Conservation (phyloP, 257 asterid genomes). For the Oldenlandia corymbosa region DNA sequence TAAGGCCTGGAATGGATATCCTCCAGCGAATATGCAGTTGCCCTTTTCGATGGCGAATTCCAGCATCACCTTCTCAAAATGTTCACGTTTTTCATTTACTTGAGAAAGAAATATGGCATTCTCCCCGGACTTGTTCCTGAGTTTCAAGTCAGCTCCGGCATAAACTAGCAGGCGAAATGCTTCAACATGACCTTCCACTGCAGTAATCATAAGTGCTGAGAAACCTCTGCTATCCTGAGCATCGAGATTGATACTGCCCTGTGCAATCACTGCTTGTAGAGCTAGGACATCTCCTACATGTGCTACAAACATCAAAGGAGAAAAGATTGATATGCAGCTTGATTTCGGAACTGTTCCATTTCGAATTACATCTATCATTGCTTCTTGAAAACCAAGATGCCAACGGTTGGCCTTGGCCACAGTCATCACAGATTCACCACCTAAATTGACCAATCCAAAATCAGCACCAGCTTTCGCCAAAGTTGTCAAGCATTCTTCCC, state of each 20-base stretch:
- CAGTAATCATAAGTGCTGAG: constrained; percentile 76
- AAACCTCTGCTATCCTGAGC: constrained; percentile 62
- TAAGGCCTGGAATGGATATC: constrained; percentile 60
- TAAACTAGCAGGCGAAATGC: constrained; percentile 66
- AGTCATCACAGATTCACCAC: constrained; percentile 47
- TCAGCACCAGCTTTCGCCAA: constrained; percentile 68
- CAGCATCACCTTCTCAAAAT: constrained; percentile 64
- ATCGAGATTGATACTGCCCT: constrained; percentile 38
- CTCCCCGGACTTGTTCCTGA: constrained; percentile 52
- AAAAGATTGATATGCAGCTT: constrained; percentile 41
- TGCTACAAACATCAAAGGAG: constrained; percentile 60
- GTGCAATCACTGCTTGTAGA: constrained; percentile 44
- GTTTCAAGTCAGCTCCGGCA: constrained; percentile 73
- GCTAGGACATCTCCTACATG: constrained; percentile 53
- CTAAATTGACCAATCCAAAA: constrained; percentile 47
- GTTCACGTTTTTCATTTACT: constrained; percentile 44
- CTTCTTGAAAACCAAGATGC: constrained; percentile 50
- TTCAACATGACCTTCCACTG: constrained; percentile 65
- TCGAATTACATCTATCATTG: constrained; percentile 41
- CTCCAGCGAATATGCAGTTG: constrained; percentile 40
- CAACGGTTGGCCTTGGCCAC: constrained; percentile 41
- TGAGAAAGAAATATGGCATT: constrained; percentile 52
- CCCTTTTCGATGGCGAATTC: constrained; percentile 77
- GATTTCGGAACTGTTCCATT: constrained; percentile 46
- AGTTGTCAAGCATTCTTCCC: constrained; percentile 49